Evolutionary conservation across 768 basidiomycete species (phyloP).

Genomic region (Serendipita vermifera): DNA sequence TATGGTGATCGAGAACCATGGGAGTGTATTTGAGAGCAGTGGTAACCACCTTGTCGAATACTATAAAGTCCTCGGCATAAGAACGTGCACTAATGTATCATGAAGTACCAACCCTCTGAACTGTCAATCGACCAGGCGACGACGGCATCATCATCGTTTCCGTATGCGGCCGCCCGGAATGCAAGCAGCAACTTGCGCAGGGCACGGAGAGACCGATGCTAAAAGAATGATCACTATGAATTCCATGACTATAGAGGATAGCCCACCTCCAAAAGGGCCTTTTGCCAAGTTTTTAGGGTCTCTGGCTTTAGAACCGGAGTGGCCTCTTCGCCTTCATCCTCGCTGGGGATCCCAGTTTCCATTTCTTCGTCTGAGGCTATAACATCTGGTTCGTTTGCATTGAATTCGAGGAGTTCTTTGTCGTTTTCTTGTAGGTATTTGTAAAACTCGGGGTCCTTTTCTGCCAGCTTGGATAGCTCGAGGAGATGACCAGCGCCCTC

Average conservation of each 20-base stretch:
- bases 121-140: conserved; percentile 82
- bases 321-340: conserved; percentile 31
- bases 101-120: conserved; percentile 47
- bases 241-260: not conserved
- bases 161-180: conserved; percentile 79
- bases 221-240: conserved; percentile 10
- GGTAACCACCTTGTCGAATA: conserved; percentile 86
- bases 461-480: conserved; percentile 76
- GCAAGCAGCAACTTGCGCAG: conserved; percentile 75
- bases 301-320: conserved; percentile 52
- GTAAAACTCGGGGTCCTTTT: conserved; percentile 99
- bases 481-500: conserved; percentile 63
- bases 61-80: conserved; percentile 28
- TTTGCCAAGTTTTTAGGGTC: conserved; percentile 74
- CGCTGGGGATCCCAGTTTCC: conserved; percentile 17
- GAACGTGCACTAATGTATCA: not conserved
- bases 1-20: conserved; percentile 71
- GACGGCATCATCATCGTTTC: conserved; percentile 72
- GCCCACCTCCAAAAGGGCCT: conserved; percentile 66
- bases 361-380: conserved; percentile 32
- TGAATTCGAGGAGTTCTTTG: conserved; percentile 74
- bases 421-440: conserved; percentile 97
- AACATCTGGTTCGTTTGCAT: conserved; percentile 35
- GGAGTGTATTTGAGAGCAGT: conserved; percentile 86
- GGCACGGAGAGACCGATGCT: conserved; percentile 79